Base-by-base conservation (phyloP, 306 rosid species). In the Prunus armeniaca region DNA sequence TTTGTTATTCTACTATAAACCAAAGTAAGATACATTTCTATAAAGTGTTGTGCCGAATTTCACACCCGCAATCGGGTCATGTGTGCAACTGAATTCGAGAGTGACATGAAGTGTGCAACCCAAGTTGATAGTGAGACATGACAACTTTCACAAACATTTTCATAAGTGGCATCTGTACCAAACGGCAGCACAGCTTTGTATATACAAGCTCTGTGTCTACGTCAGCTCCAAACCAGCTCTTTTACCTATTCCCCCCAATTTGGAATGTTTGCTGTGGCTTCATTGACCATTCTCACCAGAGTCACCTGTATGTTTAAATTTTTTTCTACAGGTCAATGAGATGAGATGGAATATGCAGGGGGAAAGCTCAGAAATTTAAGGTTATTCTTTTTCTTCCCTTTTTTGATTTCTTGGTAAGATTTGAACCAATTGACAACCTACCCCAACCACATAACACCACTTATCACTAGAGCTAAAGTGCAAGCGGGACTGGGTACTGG, bases 221-320 rank as follows among this genome's bases (percentile, higher is more conserved):
- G 45, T 57, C 68, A 66, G 57, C 72, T 78, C 12, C 62, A 25
- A 7, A 7, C 62, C 38, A 11, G 28, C 67, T 64, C 65, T 19
- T 69, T 51, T 65, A 27, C 45, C 81, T 82, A 88, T 32, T 92
- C 79, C 63, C 80, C 83, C 97, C 98, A 93, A 77, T 90, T 93
- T 34, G 96, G 94, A 86, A 90, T 89, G 83, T 81, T 91, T 80
- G 78, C 90, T 0, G 97, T 88, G 61, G 98, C 98, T 80, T 91
- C 98, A 67, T 93, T 93, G 25, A 93, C 88, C 98, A 91, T 93
- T 79, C 85, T 93, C 65, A 91, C 98, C 50, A 93, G 84, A 38
- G 98, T 93, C 84, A 87, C 98, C 98, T 93, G 88, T 74, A 80
- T 60, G 27, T n/a, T 49, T 56, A 34, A 49, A 25, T n/a, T 11